Evolutionary conservation across 306 rosid species (phyloP), one percentile per base, ranked within the genome.

Genomic region (Abrus precatorius): DNA sequence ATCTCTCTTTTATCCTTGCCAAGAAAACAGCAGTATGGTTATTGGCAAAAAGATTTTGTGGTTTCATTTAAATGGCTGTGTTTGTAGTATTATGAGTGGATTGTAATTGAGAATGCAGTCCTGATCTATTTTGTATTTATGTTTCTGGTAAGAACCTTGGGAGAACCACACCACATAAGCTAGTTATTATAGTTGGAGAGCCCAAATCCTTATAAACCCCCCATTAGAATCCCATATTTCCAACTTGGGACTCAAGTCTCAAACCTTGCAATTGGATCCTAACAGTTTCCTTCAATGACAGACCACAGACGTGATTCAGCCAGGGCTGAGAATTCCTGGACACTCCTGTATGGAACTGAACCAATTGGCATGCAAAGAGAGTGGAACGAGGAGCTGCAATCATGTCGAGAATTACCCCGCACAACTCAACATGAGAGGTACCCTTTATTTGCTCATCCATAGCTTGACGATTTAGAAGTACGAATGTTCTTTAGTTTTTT

Each of bases 311-410:
- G 93, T 20, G 90, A 93, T 77, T 88, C 97, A 9, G 91, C 93
- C 55, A 91, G 98, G 83, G 97, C 98, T 54, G 98, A 91, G 87
- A 91, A 91, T 84, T 87, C 95, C 1, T 84, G 91, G 62, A 84
- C 91, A 67, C 98, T 93, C 52, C 84, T 95, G 38, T 93, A 86
- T 63, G 98, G 95, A 60, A 90, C 90, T 80, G 98, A 93, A 88
- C 84, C 93, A 57, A 86, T 91, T 76, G 98, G 98, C 48, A 93
- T 91, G 98, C 97, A 88, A 79, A 90, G 98, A 79, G 98, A 93
- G 89, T 93, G 98, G 98, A 93, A 93, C 80, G 98, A 93, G 84
- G 98, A 93, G 89, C 73, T 93, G 89, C 98, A 93, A 72, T 88
- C 98, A 53, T 93, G 98, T 81, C 90, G 98, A 50, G 98, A 93